Evolutionary conservation across 768 basidiomycete genomes (phyloP), one percentile per base, ranked within the genome.

Genomic region (Kwoniella sp.): DNA sequence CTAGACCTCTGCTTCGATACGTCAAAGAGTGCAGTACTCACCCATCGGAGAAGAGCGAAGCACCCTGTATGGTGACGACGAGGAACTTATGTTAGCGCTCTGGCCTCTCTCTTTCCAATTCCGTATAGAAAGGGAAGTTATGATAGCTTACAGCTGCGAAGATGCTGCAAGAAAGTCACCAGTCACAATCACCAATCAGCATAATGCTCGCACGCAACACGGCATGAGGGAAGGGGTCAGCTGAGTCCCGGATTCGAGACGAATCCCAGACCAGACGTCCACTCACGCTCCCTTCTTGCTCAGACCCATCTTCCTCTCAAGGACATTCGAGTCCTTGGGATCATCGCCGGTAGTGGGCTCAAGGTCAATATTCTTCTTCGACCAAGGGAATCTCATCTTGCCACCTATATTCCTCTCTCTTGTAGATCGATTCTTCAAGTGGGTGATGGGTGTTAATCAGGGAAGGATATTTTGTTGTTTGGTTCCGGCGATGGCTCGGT

Each of bases 221-320:
- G n/a, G n/a, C n/a, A n/a, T n/a, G n/a, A n/a, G n/a, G n/a, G n/a
- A n/a, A n/a, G n/a, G n/a, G n/a, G n/a, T n/a, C n/a, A n/a, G n/a
- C n/a, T n/a, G n/a, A n/a, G n/a, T n/a, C n/a, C n/a, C n/a, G n/a
- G n/a, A n/a, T n/a, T n/a, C n/a, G n/a, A n/a, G n/a, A n/a, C n/a
- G n/a, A n/a, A n/a, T n/a, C n/a, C n/a, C n/a, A n/a, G n/a, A n/a
- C n/a, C n/a, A n/a, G n/a, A n/a, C n/a, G n/a, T 13, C 19, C 6
- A 69, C 71, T 73, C 64, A 73, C 72, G 69, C 70, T 65, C 72
- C 72, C 27, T 68, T 64, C 58, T 70, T 68, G 13, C 69, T 63
- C 19, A 73, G 36, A 53, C 70, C 70, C 25, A 74, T 44, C 63
- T 74, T 71, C 36, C 61, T 48, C 63, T 74, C 72, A 13, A 74